Evolutionary conservation across 2,329 filamentous ascomycete species (phyloP).

Genomic region (Fusarium miscanthi): DNA sequence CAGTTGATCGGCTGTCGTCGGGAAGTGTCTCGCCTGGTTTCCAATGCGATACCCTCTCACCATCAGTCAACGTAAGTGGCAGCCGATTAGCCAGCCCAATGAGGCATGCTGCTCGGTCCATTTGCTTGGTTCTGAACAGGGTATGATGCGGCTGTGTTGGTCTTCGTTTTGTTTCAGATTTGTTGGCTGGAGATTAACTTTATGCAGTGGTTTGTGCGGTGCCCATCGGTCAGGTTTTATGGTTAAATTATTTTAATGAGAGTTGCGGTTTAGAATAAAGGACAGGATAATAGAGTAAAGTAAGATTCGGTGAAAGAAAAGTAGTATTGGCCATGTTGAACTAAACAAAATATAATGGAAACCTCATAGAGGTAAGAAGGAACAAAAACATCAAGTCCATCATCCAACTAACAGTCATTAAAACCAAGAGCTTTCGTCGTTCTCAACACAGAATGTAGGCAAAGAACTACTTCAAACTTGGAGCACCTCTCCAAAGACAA

Average conservation of each 20-base stretch:
- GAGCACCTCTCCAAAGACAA: neutral
- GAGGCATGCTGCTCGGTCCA: neutral
- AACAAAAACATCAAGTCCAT: neutral
- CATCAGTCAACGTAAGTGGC: neutral
- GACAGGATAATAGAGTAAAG: no score
- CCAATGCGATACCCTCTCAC: neutral
- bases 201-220: no score
- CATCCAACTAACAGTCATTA: neutral
- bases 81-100: neutral
- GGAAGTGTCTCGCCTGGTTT: neutral
- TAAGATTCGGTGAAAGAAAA: no score
- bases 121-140: neutral
- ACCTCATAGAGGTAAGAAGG: neutral
- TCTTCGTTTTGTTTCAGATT: no score
- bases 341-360: no score
- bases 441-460: neutral
- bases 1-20: neutral
- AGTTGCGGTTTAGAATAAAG: no score
- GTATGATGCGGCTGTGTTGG: neutral
- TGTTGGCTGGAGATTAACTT: no score
- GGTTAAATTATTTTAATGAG: no score
- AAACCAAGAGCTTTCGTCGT: neutral
- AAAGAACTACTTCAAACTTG: neutral
- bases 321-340: no score
- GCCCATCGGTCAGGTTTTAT: no score